Evolutionary conservation across 179 eudicot species (phyloP), one percentile per base, ranked within the genome.

Genomic region (Monotropa hypopitys): DNA sequence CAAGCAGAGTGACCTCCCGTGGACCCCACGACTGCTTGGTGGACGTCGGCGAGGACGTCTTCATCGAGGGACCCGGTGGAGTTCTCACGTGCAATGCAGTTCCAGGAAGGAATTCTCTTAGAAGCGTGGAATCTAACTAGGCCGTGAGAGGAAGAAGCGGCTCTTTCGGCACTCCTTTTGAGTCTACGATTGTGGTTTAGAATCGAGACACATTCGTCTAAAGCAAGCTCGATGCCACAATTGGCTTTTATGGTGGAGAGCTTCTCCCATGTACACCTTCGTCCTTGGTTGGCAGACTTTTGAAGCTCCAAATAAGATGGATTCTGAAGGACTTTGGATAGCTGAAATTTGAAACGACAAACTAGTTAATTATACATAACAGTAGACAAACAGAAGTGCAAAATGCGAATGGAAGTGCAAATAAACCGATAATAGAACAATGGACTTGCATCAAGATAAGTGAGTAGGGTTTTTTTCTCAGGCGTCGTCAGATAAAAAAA

Each of bases 181-280:
- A 95, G 88, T 61, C 96, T 75, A 21, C 99, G 98, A 97, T 91
- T 91, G 88, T 93, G 99, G 87, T 95, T 95, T 56, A 95, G 98
- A 40, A 77, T 82, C 15, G 91, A 86, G 12, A 91, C 98, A 54
- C 94, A 91, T 80, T 91, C 99, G 35, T 95, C 99, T 10, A 95
- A 82, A 32, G 93, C 98, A 72, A 95, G 90, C 81, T 95, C 99
- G 15, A 90, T 90, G 59, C 92, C 98, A 66, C 99, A 95, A 70
- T 95, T 95, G 73, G 98, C 97, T 87, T 91, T 95, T 9, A 95
- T 93, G 77, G 98, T 94, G 4, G 99, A 93, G 45, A 95, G 94
- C 85, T 95, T 95, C 86, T 93, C 99, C 99, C 99, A 95, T 0
- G 94, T 91, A 86, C 99, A 87, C 70, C 98, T 88, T 77, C 99